Base-by-base conservation (phyloP, 1,139 yeast genomes). In the Geotrichum macrosporum region DNA sequence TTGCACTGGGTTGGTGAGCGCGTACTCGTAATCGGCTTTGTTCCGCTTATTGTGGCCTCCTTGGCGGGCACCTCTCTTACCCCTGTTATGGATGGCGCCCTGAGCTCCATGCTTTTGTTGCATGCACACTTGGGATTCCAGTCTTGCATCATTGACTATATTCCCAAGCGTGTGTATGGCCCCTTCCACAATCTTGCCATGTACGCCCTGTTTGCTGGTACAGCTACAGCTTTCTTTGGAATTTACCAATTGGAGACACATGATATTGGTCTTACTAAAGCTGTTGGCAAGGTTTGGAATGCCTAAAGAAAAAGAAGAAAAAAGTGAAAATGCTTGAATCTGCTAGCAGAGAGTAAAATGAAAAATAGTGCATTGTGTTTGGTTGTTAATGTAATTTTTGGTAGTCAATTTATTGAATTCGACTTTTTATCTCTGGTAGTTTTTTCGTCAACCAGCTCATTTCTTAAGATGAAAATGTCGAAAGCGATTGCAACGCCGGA, bases 1-100 rank as follows among this genome's bases (percentile, higher is more conserved):
- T 80, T 78, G 64, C 96, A 88, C 71, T 88, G 96, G 96, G 71
- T 87, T 12, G 79, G 82, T 59, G 96, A 89, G 66, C 76, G 88
- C 57, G 59, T 77, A 5, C 71, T 84, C 12, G 75, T 89, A 6
- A 66, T 80, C 19, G 76, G 83, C 1, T 66, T 88, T 62, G 74
- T 85, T n/a, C 97, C 97, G 20, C 70, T 89, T 53, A 69, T 80
- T 5, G 69, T 80, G 50, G 70, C 83, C 2, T 96, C 97, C 5
- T 77, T 88, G 53, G 76, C 81, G 27, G 81, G 84, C 13, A 77
- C 80, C 9, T 70, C 74, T 16, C 70, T 81, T 46, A 62, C 72
- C 22, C 95, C 96, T 1, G 62, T 83, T 18, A 56, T 84, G 29
- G 97, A 89, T 66, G 77, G 94, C 5, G 63, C 80, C 3, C 70